Percentiles rank a stretch among this genome's conserved stretches.
These are phyloP conservation scores for Stachybotrys chartarum DNA, from an alignment of 2,329 filamentous ascomycete species.

Conservation along the genomic window DNA sequence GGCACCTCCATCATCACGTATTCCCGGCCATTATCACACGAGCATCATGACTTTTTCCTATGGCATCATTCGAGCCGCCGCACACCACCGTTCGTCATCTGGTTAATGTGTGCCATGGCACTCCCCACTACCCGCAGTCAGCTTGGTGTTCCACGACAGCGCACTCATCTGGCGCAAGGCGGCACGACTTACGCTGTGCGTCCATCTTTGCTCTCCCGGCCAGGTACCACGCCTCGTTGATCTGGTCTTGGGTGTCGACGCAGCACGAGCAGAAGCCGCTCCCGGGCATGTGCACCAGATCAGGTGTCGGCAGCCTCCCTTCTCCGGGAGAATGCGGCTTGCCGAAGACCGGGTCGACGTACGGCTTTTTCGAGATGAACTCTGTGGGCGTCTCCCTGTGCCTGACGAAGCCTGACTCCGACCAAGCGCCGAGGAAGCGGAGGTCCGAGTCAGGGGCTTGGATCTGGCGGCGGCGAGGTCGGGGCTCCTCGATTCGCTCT, in stretches of 20 bases:
- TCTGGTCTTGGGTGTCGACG: background rate
- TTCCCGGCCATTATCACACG: background rate
- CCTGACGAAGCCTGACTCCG: background rate
- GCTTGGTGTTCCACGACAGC: background rate
- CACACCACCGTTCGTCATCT: background rate
- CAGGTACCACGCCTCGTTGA: conserved; percentile 2
- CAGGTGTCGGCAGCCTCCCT: background rate
- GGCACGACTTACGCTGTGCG: conserved; percentile 1
- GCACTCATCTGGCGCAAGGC: background rate
- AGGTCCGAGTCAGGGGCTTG: background rate
- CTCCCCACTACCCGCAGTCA: background rate
- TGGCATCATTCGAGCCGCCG: background rate
- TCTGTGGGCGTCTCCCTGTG: background rate
- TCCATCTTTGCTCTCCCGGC: conserved; percentile 1
- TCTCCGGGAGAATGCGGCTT: background rate
- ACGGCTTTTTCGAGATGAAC: background rate
- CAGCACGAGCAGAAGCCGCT: conserved; percentile 2
- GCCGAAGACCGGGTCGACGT: background rate
- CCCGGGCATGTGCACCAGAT: background rate
- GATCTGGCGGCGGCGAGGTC: background rate
- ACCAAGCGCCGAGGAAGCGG: background rate
- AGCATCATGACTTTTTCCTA: background rate
- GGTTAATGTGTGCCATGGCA: conserved; percentile 2
- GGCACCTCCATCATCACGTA: background rate
- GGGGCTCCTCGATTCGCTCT: background rate